These are phyloP conservation scores for Dissophora ornata DNA, from an alignment of 192 early-diverging fungal genomes.

Conservation along the genomic window DNA sequence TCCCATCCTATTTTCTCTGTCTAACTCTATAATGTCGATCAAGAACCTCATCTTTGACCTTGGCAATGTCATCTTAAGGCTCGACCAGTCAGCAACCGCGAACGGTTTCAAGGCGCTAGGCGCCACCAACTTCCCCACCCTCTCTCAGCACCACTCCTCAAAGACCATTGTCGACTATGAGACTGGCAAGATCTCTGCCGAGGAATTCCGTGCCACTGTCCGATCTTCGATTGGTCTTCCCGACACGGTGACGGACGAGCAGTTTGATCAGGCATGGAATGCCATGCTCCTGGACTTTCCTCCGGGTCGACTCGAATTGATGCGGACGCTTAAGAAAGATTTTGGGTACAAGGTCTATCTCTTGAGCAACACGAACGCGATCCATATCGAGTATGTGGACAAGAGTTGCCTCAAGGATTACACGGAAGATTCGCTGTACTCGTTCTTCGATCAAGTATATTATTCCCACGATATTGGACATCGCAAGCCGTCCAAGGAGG, in stretches of 20 bases:
- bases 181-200: conserved; percentile 38
- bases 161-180: conserved; percentile 28
- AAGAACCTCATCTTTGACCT: conserved; percentile 52
- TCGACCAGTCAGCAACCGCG: conserved; percentile 38
- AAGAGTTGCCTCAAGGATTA: conserved; percentile 33
- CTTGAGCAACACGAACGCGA: conserved; percentile 50
- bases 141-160: conserved; percentile 16
- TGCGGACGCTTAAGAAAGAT: conserved; percentile 35
- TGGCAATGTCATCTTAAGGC: conserved; percentile 40
- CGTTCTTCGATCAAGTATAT: conserved; percentile 51
- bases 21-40: conserved; percentile 38
- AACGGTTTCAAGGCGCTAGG: conserved; percentile 28
- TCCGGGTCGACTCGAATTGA: conserved; percentile 38
- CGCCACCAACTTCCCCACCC: conserved; percentile 25
- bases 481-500: conserved; percentile 43
- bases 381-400: conserved; percentile 45
- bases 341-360: conserved; percentile 44
- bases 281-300: conserved; percentile 51
- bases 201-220: conserved; percentile 21
- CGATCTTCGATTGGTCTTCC: conserved; percentile 35
- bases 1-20: background rate
- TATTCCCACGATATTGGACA: conserved; percentile 43
- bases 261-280: conserved; percentile 48
- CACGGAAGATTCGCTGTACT: conserved; percentile 14
- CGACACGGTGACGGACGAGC: conserved; percentile 29